Percentiles rank a stretch among this genome's conserved stretches.
Conservation (phyloP, 1,284 basidiomycete genomes). For the Amylostereum areolatum region DNA sequence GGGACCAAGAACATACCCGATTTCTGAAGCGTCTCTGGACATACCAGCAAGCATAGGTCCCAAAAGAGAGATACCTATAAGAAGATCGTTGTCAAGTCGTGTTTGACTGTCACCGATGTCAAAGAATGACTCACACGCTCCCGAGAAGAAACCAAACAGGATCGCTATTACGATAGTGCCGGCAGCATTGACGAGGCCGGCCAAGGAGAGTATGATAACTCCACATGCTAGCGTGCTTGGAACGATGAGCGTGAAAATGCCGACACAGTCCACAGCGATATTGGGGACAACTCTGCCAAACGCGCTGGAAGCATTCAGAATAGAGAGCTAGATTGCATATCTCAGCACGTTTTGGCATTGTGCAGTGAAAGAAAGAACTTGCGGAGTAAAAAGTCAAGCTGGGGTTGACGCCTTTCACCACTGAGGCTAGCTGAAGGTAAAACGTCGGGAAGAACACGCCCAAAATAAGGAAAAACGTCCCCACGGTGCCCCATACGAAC, state of each 20-base stretch:
- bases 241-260: slow-evolving; percentile 21
- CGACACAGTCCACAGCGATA: slow-evolving; percentile 19
- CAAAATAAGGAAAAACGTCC: slow-evolving; percentile 25
- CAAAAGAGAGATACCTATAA: slow-evolving; percentile 3
- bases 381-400: slow-evolving; percentile 13
- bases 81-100: neutral
- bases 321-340: slow-evolving; percentile 19
- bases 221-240: slow-evolving; percentile 14
- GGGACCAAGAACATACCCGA: slow-evolving; percentile 7
- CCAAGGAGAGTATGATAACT: slow-evolving; percentile 24
- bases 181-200: slow-evolving; percentile 15
- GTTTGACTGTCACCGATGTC: neutral
- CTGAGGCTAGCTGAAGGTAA: slow-evolving; percentile 38
- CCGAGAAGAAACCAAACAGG: slow-evolving; percentile 25
- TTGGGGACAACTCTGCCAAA: slow-evolving; percentile 24
- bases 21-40: slow-evolving; percentile 1
- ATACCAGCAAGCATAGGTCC: slow-evolving; percentile 2
- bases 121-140: slow-evolving; percentile 16
- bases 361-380: slow-evolving; percentile 1
- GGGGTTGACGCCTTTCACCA: slow-evolving; percentile 7
- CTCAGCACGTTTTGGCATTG: neutral
- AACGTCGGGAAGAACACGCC: slow-evolving; percentile 39
- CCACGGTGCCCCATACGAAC: slow-evolving; percentile 9
- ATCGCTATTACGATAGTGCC: slow-evolving; percentile 21
- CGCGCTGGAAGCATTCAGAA: slow-evolving; percentile 24